Evolutionary conservation across 2,329 filamentous ascomycete species (phyloP).

Genomic region (Pseudogymnoascus destructans): DNA sequence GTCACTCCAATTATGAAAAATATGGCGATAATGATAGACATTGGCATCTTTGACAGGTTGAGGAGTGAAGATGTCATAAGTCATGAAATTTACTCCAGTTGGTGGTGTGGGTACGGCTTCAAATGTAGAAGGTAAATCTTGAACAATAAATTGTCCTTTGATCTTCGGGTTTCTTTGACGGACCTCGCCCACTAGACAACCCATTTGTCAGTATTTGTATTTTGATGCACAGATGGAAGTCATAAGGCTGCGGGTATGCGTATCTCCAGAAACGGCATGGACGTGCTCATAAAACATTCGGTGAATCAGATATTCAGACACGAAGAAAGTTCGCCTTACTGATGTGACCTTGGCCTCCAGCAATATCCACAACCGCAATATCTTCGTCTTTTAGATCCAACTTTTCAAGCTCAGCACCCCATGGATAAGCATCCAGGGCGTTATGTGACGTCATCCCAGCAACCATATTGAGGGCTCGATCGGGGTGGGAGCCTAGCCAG

Average conservation of each 20-base stretch:
- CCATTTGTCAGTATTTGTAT: background rate
- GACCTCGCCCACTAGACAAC: conserved; percentile 13
- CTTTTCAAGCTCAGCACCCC: conserved; percentile 12
- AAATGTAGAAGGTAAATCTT: conserved; percentile 19
- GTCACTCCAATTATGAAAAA: conserved; percentile 20
- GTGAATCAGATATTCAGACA: background rate
- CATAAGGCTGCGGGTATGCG: background rate
- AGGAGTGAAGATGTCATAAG: conserved; percentile 23
- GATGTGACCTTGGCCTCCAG: conserved; percentile 18
- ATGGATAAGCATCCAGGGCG: conserved; percentile 16
- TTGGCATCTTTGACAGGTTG: conserved; percentile 17
- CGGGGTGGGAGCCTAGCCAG: conserved; percentile 17
- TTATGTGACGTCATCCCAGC: conserved; percentile 18
- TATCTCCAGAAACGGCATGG: background rate
- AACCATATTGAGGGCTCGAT: conserved; percentile 18
- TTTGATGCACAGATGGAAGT: background rate
- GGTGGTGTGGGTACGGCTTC: conserved; percentile 13
- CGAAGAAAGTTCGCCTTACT: background rate
- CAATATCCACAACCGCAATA: conserved; percentile 18
- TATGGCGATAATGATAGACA: conserved; percentile 17
- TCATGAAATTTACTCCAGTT: conserved; percentile 23
- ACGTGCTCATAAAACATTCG: background rate
- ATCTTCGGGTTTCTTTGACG: conserved; percentile 15
- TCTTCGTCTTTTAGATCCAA: conserved; percentile 16
- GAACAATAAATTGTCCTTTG: conserved; percentile 18